phyloP scores from a whole-genome alignment of 371 early-diverging fungal species.

The Syncephalastrum contaminatum region DNA sequence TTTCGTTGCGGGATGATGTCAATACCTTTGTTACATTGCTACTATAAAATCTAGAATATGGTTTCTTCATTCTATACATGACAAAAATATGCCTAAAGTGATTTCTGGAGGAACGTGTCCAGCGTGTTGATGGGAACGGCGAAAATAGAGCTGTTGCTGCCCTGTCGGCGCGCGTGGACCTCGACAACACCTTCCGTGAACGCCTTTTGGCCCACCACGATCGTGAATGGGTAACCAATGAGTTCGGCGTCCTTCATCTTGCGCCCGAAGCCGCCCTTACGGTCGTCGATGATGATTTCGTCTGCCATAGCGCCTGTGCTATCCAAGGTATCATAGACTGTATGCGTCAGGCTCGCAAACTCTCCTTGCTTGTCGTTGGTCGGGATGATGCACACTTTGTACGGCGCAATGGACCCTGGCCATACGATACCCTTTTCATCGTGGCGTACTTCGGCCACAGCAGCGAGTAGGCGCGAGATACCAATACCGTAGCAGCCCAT shows the following conservation, averaged over 20 bases:
- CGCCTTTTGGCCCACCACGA: conserved; percentile 65
- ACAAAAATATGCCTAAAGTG: not conserved
- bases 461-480: conserved; percentile 75
- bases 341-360: conserved; percentile 33
- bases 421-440: conserved; percentile 74
- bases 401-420: conserved; percentile 80
- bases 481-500: conserved; percentile 97
- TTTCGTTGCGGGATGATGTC: not conserved
- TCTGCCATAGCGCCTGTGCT: conserved; percentile 6
- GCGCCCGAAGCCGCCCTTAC: conserved; percentile 59
- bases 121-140: no score
- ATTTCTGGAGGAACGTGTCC: conserved; percentile 1
- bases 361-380: conserved; percentile 48
- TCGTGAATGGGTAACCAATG: conserved; percentile 70
- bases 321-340: conserved; percentile 48
- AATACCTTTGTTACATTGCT: not conserved
- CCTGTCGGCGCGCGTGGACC: conserved; percentile 33
- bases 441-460: conserved; percentile 70
- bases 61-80: no score
- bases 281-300: conserved; percentile 53
- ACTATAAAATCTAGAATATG: not conserved
- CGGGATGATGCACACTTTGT: conserved; percentile 61
- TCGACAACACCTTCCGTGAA: conserved; percentile 55
- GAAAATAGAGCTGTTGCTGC: no score
- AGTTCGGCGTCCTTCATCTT: conserved; percentile 76